These are phyloP conservation scores for Pulveroboletus ravenelii DNA, from an alignment of 768 basidiomycete species.

Conservation along the genomic window DNA sequence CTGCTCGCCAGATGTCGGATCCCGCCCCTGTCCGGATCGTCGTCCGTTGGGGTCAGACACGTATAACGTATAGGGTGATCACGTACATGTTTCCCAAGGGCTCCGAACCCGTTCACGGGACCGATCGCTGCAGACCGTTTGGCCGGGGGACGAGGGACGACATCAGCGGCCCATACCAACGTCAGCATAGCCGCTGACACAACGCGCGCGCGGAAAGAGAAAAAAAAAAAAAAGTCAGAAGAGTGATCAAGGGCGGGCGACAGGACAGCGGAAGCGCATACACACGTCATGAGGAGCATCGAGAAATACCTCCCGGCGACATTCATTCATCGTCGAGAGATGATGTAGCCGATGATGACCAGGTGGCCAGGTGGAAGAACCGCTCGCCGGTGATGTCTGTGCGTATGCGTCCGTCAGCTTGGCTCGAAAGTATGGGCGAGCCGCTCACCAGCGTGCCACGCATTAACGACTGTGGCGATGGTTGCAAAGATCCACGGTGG, in stretches of 20 bases:
- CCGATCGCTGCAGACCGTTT: constrained; percentile 52
- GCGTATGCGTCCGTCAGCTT: not conserved
- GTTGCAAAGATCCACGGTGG: constrained; percentile 39
- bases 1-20: constrained; percentile 56
- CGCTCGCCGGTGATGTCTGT: constrained; percentile 58
- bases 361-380: constrained; percentile 53
- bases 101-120: constrained; percentile 57
- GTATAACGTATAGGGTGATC: no score
- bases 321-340: constrained; percentile 48
- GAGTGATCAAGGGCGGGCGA: not conserved
- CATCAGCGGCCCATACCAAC: constrained; percentile 60
- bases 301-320: constrained; percentile 55
- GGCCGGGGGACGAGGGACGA: constrained; percentile 56
- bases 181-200: constrained; percentile 38
- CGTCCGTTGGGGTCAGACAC: no score
- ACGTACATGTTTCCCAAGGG: constrained; percentile 53
- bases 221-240: no score
- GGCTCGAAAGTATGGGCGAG: no score
- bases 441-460: no score
- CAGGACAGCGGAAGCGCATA: not conserved
- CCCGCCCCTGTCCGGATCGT: constrained; percentile 40
- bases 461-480: no score
- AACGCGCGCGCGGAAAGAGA: no score
- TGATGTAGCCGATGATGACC: constrained; percentile 57
- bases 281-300: constrained; percentile 55